Conservation (phyloP, 2,329 filamentous ascomycete genomes). For the Neobulgaria alba region DNA sequence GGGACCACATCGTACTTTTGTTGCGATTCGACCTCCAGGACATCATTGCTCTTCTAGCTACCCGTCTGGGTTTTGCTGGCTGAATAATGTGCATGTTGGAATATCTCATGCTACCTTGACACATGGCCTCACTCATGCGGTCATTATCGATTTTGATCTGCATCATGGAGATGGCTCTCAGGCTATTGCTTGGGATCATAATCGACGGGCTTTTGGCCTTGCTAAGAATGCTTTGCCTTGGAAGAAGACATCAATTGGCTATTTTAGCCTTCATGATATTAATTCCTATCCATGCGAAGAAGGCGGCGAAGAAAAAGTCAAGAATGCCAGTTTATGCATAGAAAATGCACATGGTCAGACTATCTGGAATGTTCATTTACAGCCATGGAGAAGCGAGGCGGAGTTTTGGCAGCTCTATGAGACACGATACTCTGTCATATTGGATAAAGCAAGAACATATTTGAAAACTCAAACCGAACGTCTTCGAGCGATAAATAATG, state of each 20-base stretch:
- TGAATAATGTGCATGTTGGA: conserved; percentile 96
- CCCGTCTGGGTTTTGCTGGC: conserved; percentile 95
- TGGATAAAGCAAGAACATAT: conserved; percentile 75
- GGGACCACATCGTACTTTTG: conserved; percentile 71
- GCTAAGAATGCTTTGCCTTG: conserved; percentile 63
- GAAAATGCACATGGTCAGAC: conserved; percentile 91
- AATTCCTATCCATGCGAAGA: conserved; percentile 96
- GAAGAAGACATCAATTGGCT: conserved; percentile 84
- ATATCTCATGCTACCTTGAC: conserved; percentile 81
- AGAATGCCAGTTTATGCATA: conserved; percentile 87
- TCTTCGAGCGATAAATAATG: conserved; percentile 46
- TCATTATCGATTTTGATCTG: conserved; percentile 63
- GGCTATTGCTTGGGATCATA: conserved; percentile 85
- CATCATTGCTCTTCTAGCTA: conserved; percentile 88
- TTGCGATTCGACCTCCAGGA: conserved; percentile 84
- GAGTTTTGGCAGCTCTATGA: conserved; percentile 92
- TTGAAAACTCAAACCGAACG: conserved; percentile 64
- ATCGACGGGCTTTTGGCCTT: conserved; percentile 55
- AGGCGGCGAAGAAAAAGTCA: conserved; percentile 89
- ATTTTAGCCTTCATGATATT: conserved; percentile 96
- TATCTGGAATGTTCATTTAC: conserved; percentile 92
- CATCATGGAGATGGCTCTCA: conserved; percentile 96
- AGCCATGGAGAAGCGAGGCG: conserved; percentile 71
- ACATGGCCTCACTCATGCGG: conserved; percentile 80
- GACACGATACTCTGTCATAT: conserved; percentile 62